Conservation (phyloP, 1,139 yeast species). For the Wickerhamomyces sp. region DNA sequence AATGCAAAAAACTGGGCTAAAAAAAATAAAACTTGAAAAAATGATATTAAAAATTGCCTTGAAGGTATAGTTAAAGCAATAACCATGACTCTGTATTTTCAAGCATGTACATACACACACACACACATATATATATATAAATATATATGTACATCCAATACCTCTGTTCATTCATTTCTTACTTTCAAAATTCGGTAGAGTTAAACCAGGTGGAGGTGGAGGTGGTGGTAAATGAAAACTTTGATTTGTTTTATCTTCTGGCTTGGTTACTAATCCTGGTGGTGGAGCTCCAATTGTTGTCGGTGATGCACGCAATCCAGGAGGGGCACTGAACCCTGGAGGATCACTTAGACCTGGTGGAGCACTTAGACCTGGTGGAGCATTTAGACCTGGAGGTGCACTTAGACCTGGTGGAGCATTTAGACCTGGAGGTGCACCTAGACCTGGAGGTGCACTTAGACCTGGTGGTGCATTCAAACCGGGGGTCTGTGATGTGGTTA, state of each 20-base stretch:
- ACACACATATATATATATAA: too few relatives aligned
- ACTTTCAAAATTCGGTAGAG: too few relatives aligned
- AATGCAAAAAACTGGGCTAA: conserved; percentile 60
- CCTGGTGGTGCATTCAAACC: conserved; percentile 14
- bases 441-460: conserved; percentile 7
- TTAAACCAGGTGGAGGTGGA: background rate
- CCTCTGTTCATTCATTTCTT: too few relatives aligned
- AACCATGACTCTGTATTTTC: too few relatives aligned
- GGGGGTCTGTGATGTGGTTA: too few relatives aligned
- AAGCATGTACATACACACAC: too few relatives aligned
- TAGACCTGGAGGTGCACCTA: conserved; percentile 15
- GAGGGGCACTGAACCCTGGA: conserved; percentile 8
- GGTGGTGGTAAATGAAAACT: background rate
- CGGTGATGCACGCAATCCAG: background rate
- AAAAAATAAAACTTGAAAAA: too few relatives aligned
- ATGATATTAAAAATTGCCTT: too few relatives aligned
- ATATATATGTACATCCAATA: too few relatives aligned
- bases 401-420: conserved; percentile 11
- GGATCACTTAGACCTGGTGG: conserved; percentile 23
- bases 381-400: conserved; percentile 15
- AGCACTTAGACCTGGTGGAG: conserved; percentile 20
- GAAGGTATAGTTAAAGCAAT: too few relatives aligned
- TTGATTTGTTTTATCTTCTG: too few relatives aligned
- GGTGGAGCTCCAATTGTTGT: background rate
- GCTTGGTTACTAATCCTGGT: background rate